Evolutionary conservation across 176 grass and related monocot genomes (phyloP).

Genomic region (Dendrocalamus sinicus): DNA sequence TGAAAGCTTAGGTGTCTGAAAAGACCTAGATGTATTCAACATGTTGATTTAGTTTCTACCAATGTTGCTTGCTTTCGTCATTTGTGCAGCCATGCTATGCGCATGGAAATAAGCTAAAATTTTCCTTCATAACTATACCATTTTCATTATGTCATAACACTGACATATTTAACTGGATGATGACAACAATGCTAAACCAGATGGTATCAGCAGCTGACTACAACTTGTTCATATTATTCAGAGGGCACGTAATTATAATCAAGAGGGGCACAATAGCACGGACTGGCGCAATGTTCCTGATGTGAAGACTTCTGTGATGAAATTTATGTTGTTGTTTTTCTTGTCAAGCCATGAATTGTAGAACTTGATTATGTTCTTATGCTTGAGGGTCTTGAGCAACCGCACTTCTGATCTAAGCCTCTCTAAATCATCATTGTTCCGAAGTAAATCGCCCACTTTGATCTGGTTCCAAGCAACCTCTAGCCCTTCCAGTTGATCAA

Average conservation of each 20-base stretch:
- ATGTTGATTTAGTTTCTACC: slow-evolving; percentile 4
- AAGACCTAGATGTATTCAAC: not conserved
- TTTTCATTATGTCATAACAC: slow-evolving; percentile 3
- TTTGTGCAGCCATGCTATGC: not conserved
- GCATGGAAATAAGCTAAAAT: not conserved
- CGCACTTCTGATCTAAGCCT: slow-evolving; percentile 78
- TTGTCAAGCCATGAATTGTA: slow-evolving; percentile 80
- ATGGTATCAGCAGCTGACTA: not conserved
- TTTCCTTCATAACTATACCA: not conserved
- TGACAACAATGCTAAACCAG: slow-evolving; percentile 12
- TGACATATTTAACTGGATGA: not conserved
- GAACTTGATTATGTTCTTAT: slow-evolving; percentile 85
- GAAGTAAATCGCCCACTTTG: slow-evolving; percentile 65
- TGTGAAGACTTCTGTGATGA: slow-evolving; percentile 87
- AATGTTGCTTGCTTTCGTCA: not conserved
- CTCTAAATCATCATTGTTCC: slow-evolving; percentile 66
- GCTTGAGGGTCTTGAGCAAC: slow-evolving; percentile 80
- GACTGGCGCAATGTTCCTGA: slow-evolving; percentile 81
- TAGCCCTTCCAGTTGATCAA: slow-evolving; percentile 86
- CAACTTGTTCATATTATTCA: not conserved
- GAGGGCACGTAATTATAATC: not conserved
- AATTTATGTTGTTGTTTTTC: slow-evolving; percentile 70
- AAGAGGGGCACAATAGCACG: slow-evolving; percentile 30
- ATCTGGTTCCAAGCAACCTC: slow-evolving; percentile 89
- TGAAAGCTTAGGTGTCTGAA: not conserved